phyloP scores from a whole-genome alignment of 139 green algal species.

The Picochlorum sp. region DNA sequence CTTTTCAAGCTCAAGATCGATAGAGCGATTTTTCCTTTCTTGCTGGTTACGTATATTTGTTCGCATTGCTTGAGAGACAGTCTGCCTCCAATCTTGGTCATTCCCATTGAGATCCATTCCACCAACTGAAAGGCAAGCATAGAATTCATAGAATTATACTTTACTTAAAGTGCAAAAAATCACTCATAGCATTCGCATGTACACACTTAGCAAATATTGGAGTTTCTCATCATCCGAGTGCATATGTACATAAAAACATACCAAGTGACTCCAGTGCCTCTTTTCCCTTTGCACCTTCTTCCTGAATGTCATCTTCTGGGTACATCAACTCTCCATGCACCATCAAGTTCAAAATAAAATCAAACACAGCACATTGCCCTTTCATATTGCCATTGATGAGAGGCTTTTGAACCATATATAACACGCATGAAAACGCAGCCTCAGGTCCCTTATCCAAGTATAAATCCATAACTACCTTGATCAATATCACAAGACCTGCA shows the following conservation, averaged over 20 bases:
- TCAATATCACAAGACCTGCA: conserved; percentile 41
- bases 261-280: background rate
- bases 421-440: conserved; percentile 38
- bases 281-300: background rate
- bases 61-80: no score
- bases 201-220: background rate
- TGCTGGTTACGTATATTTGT: no score
- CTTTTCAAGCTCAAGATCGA: no score
- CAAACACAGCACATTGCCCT: conserved; percentile 36
- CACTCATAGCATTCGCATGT: no score
- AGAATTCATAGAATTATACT: no score
- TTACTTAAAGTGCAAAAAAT: no score
- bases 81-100: no score
- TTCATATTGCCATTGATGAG: background rate
- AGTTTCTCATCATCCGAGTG: background rate
- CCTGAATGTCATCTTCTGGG: background rate
- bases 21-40: no score
- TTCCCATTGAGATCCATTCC: no score
- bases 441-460: conserved; percentile 32
- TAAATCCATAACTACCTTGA: conserved; percentile 67
- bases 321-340: conserved; percentile 40
- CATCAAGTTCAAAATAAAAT: conserved; percentile 62
- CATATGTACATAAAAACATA: background rate
- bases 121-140: no score
- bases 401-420: conserved; percentile 49